A percentile compares a stretch with the other conserved stretches of the same genome.
Conservation (phyloP, 768 basidiomycete species). For the Daedalea quercina region DNA sequence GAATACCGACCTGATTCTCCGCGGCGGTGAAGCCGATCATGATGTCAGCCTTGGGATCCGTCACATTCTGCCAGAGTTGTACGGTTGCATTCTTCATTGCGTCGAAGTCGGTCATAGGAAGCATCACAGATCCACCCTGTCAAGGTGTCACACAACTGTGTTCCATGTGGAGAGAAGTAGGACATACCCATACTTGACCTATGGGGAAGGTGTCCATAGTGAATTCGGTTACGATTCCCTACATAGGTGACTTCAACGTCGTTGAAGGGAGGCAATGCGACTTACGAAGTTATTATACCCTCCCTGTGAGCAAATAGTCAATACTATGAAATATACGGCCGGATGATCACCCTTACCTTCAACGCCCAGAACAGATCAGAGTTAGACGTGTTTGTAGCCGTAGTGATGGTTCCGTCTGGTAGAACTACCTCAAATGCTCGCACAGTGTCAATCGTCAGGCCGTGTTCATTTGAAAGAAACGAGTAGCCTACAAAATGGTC, state of each 20-base stretch:
- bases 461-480: background rate
- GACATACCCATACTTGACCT: constrained; percentile 45
- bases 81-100: constrained; percentile 29
- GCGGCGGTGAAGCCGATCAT: constrained; percentile 36
- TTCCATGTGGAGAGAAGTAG: background rate
- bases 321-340: background rate
- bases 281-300: constrained; percentile 54
- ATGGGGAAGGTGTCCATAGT: constrained; percentile 45
- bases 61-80: constrained; percentile 28
- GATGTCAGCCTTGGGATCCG: constrained; percentile 35
- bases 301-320: constrained; percentile 28
- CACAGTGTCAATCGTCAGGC: background rate
- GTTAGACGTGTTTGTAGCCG: constrained; percentile 23
- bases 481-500: background rate
- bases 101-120: constrained; percentile 13
- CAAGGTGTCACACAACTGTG: background rate
- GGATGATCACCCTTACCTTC: constrained; percentile 18
- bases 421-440: constrained; percentile 44
- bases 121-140: constrained; percentile 45
- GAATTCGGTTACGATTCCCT: constrained; percentile 54
- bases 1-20: constrained; percentile 36
- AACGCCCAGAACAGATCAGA: constrained; percentile 34
- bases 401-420: constrained; percentile 37
- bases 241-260: constrained; percentile 3
- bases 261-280: constrained; percentile 19